Base-by-base conservation (phyloP, 2,329 filamentous ascomycete species). In the Fusarium algeriense region DNA sequence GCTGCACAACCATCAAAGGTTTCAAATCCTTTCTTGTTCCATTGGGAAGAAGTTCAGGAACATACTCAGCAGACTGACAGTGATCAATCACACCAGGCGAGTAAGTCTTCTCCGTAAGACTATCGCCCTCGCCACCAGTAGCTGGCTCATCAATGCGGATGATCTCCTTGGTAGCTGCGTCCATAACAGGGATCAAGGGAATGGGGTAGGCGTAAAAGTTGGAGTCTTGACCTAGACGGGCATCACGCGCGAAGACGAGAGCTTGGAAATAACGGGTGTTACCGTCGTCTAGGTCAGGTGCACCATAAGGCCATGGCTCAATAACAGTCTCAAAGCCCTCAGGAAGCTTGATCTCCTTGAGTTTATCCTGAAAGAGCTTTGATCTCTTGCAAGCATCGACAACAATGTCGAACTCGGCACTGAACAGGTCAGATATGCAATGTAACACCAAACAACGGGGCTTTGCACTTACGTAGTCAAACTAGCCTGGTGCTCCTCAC, bases 151-250 rank as follows among this genome's bases (percentile, higher is more conserved):
- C 78, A 35, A 82, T 72, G 14, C 79, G 79, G 26, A 82, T 58
- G 14, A 82, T 69, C 59, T 80, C 74, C 5, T 71, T 69, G 14
- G 74, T 80, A 3, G 69, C 58, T 4, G 69, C 73, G 30, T 81
- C 78, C 70, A 81, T 77, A 23, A 88, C 78, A 7, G 84, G 84
- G 35, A 85, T 83, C 28, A 86, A 76, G 1, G 84, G 84, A 15
- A 89, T 78, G 0, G 87, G 87, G 52, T 86, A 89, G 2, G 86
- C 85, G 69, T 89, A 89, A 59, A 85, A 85, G 69, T 89, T 89
- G 14, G 86, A 82, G 64, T 89, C 86, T 0, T 78, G 77, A 35
- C 78, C 77, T 34, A 66, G 78, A 19, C 73, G 62, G 1, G 74
- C 74, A 52, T 81, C 76, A 5, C 73, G 73, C 0, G 75, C 80